Evolutionary conservation across 345 rosid genomes (phyloP).

Genomic region (Salix viminalis): DNA sequence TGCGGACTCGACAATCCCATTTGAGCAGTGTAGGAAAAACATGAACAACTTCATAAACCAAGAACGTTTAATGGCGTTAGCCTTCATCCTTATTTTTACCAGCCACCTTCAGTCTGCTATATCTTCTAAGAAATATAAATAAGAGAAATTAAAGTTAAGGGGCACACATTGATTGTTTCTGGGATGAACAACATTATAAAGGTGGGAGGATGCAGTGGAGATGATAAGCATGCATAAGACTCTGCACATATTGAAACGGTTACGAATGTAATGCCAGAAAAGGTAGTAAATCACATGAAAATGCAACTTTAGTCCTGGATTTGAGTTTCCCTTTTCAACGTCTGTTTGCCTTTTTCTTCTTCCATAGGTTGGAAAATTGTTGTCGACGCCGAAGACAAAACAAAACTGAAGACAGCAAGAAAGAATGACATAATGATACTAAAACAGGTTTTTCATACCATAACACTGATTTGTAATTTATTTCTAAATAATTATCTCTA

Average conservation of each 20-base stretch:
- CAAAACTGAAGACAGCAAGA: no score
- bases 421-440: no score
- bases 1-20: conserved; percentile 20
- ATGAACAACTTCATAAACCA: conserved; percentile 16
- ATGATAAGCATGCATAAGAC: not conserved
- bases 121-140: not conserved
- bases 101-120: not conserved
- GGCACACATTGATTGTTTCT: no score
- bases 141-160: not conserved
- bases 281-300: conserved; percentile 8
- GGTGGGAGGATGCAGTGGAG: not conserved
- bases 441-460: no score
- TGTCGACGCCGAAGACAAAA: no score
- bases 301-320: conserved; percentile 13
- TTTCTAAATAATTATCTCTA: no score
- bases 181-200: not conserved
- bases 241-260: conserved; percentile 14
- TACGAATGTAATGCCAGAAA: not conserved
- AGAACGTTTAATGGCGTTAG: not conserved
- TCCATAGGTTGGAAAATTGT: no score
- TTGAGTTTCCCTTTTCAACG: conserved; percentile 9
- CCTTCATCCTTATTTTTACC: conserved; percentile 1
- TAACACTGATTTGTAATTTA: no score
- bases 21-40: conserved; percentile 22
- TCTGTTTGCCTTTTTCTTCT: not conserved